These are phyloP conservation scores for Chlamydomonas incerta DNA, from an alignment of 139 green algal species.

Conservation along the genomic window DNA sequence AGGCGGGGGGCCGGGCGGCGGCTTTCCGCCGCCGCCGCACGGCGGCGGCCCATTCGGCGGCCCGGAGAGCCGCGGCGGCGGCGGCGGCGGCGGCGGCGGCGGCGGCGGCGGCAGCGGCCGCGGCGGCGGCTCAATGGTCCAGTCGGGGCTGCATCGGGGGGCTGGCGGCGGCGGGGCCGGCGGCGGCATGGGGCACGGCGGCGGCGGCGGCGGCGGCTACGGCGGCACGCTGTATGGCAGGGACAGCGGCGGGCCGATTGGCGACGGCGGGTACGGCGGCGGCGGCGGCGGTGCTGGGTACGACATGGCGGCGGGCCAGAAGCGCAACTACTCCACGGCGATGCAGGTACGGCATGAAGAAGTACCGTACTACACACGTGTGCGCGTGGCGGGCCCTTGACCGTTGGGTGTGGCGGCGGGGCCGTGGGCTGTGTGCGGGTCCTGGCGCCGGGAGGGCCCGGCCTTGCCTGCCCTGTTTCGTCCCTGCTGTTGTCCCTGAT, in stretches of 20 bases:
- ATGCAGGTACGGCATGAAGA: constrained; percentile 18
- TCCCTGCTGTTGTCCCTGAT: not conserved
- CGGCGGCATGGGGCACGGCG: not conserved
- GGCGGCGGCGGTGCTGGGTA: not conserved
- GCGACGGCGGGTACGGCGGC: not conserved
- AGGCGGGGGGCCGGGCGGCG: too few species aligned
- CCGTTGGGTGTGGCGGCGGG: too few species aligned
- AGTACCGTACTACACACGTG: too few species aligned
- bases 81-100: not conserved
- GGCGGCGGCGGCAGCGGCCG: not conserved
- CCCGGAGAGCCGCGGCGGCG: not conserved
- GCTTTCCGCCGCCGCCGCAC: not conserved
- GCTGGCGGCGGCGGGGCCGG: not conserved
- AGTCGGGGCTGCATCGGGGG: not conserved
- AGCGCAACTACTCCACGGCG: constrained; percentile 40
- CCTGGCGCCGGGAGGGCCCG: too few species aligned
- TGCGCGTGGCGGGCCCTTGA: too few species aligned
- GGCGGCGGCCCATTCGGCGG: not conserved
- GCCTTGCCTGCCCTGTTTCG: not conserved
- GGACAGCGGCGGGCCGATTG: not conserved
- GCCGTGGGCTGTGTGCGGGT: too few species aligned
- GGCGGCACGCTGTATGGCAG: constrained; percentile 17
- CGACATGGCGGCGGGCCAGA: constrained; percentile 35
- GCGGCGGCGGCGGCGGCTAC: not conserved
- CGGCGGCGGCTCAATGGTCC: constrained; percentile 35